A percentile compares a stretch with the other conserved stretches of the same genome.
Conservation (phyloP, 1,284 basidiomycete species). For the Tetrapyrgos nigripes region DNA sequence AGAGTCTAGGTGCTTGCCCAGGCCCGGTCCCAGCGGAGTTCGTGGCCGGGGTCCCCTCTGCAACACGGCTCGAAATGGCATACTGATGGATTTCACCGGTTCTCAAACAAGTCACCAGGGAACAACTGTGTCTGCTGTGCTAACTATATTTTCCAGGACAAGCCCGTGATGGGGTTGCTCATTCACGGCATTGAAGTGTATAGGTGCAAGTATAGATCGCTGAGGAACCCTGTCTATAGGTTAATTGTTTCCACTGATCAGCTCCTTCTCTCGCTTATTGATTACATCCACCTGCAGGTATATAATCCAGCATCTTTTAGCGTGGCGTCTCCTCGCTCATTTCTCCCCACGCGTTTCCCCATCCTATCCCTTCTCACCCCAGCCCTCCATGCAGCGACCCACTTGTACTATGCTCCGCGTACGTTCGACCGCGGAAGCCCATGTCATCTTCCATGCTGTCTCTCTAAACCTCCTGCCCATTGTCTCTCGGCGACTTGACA, state of each 20-base stretch:
- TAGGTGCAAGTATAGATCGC: background rate
- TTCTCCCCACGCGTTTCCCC: conserved; percentile 7
- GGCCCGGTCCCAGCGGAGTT: conserved; percentile 1
- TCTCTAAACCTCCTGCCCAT: conserved; percentile 65
- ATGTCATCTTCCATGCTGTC: conserved; percentile 79
- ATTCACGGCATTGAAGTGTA: conserved; percentile 16
- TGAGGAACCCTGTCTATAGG: conserved; percentile 14
- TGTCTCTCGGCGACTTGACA: conserved; percentile 76
- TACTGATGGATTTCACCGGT: conserved; percentile 5
- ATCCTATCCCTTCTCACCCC: conserved; percentile 13
- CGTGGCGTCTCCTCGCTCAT: conserved; percentile 6
- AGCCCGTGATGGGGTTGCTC: conserved; percentile 11
- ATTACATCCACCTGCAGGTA: conserved; percentile 11
- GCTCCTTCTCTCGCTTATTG: conserved; percentile 9
- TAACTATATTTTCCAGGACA: background rate
- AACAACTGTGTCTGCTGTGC: too few relatives aligned
- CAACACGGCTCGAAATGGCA: conserved; percentile 8
- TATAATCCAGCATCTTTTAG: conserved; percentile 17
- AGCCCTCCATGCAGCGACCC: conserved; percentile 43
- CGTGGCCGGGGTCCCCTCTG: conserved; percentile 27
- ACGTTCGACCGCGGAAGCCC: conserved; percentile 69
- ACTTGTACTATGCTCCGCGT: conserved; percentile 49
- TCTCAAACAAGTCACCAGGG: conserved; percentile 6
- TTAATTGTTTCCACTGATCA: conserved; percentile 17
- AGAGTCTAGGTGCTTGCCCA: background rate